Base-by-base conservation (phyloP, 2,329 filamentous ascomycete genomes). In the Xylogone sp. region DNA sequence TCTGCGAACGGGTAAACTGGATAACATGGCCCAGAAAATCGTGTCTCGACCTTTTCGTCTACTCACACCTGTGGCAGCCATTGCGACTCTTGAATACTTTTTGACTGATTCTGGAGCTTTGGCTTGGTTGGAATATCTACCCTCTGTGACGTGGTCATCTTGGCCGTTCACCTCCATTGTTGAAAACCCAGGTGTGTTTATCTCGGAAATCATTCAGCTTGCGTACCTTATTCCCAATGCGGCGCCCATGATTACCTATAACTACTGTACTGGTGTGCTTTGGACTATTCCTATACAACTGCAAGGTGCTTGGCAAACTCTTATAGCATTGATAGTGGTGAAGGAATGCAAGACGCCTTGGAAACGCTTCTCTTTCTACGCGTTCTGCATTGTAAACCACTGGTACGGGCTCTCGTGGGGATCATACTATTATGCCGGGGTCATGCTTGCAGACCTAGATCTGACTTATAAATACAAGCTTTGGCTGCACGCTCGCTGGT, bases 211-310 rank as follows among this genome's bases (percentile, higher is more conserved):
- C 6, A 60, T 77, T 3, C 70, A 76, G 55, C 62, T 77, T 9
- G 63, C 68, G 3, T 77, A 73, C 48, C 61, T 76, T 9, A 69
- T 75, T n/a, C 74, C 74, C 6, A 77, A 76, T 46, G 72, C 71
- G 2, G 71, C 71, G 7, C 74, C 74, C 0, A 69, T 73, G 48
- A 71, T 77, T 45, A 75, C 71, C 8, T 70, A 68, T 59, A 71
- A 76, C 56, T 76, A 74, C 62, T 76, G 74, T 53, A 75, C 74
- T 0, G 73, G 74, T 60, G 73, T 76, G 4, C 65, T 77, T 1
- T 77, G 74, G 74, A 76, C 73, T 3, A 75, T 77, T 27, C 72
- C 74, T 0, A 72, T 77, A 0, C 72, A 75, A 55, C 64, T 76
- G 1, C 74, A 76, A 56, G 73, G 70, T 34, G 67, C 72, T 2